Conservation (phyloP, 768 basidiomycete species). For the Baorangia bicolor region DNA sequence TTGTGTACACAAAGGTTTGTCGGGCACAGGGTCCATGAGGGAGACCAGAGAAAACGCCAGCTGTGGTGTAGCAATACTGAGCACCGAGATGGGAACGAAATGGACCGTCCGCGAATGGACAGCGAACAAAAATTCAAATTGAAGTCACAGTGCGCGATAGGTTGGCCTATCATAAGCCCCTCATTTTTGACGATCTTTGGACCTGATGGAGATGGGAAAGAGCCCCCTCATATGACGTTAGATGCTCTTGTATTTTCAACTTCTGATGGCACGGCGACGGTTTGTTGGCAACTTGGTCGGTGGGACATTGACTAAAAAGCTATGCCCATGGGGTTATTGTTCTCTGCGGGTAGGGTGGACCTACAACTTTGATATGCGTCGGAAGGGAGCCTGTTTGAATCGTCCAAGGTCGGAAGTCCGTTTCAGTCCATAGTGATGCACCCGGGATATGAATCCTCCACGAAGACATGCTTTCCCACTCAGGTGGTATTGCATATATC, state of each 20-base stretch:
- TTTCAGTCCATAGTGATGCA: background rate
- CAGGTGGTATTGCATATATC: background rate
- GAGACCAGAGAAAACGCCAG: background rate
- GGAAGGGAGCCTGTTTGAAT: background rate
- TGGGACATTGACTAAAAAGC: too few species aligned
- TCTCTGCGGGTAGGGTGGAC: background rate
- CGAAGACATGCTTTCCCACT: background rate
- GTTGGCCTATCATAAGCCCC: background rate
- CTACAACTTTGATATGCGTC: background rate
- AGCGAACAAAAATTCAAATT: background rate
- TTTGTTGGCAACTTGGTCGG: too few species aligned
- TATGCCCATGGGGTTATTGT: background rate
- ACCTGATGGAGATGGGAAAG: background rate
- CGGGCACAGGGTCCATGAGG: background rate
- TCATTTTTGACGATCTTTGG: background rate
- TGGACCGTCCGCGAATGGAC: background rate
- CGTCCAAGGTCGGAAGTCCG: background rate
- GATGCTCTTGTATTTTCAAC: background rate
- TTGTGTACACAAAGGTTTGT: background rate
- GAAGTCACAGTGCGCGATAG: background rate
- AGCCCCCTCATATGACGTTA: background rate
- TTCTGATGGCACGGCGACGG: too few species aligned
- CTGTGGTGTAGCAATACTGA: background rate
- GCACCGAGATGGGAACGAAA: too few species aligned
- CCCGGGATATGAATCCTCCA: background rate